Evolutionary conservation across 2,329 filamentous ascomycete genomes (phyloP).

Genomic region (Cytospora piceicola): DNA sequence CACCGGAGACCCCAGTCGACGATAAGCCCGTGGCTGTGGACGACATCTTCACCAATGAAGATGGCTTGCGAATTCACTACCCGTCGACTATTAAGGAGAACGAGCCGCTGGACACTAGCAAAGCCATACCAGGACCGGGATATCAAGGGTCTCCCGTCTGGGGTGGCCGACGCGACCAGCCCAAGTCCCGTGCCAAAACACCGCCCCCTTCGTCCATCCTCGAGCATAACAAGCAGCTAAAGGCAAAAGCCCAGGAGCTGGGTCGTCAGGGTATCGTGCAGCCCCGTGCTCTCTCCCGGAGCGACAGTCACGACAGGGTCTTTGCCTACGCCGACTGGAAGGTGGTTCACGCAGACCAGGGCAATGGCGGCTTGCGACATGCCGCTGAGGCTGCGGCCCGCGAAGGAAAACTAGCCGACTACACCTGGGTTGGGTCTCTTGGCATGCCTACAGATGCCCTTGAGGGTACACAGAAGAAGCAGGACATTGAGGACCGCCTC

Average conservation of each 20-base stretch:
- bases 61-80: conserved; percentile 61
- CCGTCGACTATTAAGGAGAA: conserved; percentile 41
- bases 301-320: conserved; percentile 68
- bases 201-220: conserved; percentile 77
- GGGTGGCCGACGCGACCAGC: conserved; percentile 77
- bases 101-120: conserved; percentile 47
- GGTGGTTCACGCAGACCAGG: conserved; percentile 83
- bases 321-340: conserved; percentile 83
- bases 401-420: conserved; percentile 70
- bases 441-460: conserved; percentile 93
- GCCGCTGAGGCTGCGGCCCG: conserved; percentile 79
- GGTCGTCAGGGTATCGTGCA: conserved; percentile 62
- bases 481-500: conserved; percentile 81
- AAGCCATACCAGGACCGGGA: conserved; percentile 67
- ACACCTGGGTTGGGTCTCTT: conserved; percentile 88
- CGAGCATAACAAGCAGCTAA: conserved; percentile 62
- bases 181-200: conserved; percentile 72
- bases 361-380: conserved; percentile 90
- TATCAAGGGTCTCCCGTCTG: conserved; percentile 78
- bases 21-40: conserved; percentile 45
- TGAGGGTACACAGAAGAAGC: conserved; percentile 71
- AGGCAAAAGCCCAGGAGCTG: conserved; percentile 59
- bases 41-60: conserved; percentile 61
- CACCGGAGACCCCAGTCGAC: conserved; percentile 58
- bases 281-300: conserved; percentile 55